These are phyloP conservation scores for Ogataea methanolica DNA, from an alignment of 805 yeast genomes.

Conservation along the genomic window DNA sequence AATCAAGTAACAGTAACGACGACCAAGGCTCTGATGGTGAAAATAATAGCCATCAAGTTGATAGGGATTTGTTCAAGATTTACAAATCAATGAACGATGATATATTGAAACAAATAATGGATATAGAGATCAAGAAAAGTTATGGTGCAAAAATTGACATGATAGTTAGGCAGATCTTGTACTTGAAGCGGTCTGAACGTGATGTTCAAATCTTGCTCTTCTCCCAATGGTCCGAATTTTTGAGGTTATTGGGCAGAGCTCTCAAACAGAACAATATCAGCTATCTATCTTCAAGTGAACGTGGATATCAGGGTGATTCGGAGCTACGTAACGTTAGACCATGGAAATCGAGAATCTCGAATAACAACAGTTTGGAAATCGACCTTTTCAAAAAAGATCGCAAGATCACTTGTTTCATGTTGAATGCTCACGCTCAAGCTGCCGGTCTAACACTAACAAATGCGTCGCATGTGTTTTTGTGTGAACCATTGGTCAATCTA, in stretches of 20 bases:
- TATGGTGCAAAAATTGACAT: conserved; percentile 88
- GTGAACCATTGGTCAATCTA: conserved; percentile 89
- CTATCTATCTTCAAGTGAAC: conserved; percentile 49
- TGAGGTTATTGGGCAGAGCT: conserved; percentile 63
- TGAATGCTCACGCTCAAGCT: conserved; percentile 83
- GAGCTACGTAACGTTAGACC: background rate
- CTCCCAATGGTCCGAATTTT: conserved; percentile 83
- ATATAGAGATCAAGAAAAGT: conserved; percentile 37
- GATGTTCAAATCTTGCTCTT: conserved; percentile 78
- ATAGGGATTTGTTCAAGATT: conserved; percentile 35
- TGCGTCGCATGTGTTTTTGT: conserved; percentile 86
- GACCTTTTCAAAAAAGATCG: conserved; percentile 57
- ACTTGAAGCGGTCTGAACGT: conserved; percentile 53
- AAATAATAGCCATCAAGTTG: conserved; percentile 9
- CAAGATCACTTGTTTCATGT: conserved; percentile 72
- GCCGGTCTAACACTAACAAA: conserved; percentile 88
- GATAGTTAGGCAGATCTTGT: conserved; percentile 67
- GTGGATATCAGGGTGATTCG: conserved; percentile 1
- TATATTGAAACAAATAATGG: conserved; percentile 41
- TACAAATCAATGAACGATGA: conserved; percentile 42
- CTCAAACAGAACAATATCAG: conserved; percentile 53
- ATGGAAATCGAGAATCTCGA: conserved; percentile 7
- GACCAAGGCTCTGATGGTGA: background rate
- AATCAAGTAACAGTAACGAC: background rate
- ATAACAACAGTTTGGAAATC: conserved; percentile 33